Conservation (phyloP, 345 rosid species). For the Sisymbrium irio region DNA sequence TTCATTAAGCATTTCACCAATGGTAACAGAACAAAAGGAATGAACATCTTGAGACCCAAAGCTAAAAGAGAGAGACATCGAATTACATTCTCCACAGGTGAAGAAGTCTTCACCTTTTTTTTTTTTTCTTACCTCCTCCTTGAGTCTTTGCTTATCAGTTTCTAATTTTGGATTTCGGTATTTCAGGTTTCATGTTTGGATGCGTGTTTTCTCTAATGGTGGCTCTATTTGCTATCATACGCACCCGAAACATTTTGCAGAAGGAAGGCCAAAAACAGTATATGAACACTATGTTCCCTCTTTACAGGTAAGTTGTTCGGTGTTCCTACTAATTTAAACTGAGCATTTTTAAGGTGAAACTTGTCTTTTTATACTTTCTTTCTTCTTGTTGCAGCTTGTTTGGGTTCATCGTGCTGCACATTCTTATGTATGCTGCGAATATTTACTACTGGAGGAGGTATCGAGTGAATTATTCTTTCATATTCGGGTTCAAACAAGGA, state of each 20-base stretch:
- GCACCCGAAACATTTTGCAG: slow-evolving; percentile 38
- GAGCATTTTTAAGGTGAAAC: background rate
- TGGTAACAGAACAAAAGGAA: slow-evolving; percentile 58
- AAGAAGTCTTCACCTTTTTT: background rate
- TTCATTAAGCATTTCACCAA: slow-evolving; percentile 67
- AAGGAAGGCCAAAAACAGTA: slow-evolving; percentile 34
- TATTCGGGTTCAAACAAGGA: slow-evolving; percentile 50
- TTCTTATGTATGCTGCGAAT: slow-evolving; percentile 45
- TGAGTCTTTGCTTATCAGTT: background rate
- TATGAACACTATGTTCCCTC: slow-evolving; percentile 64
- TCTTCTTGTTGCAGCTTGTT: slow-evolving; percentile 39
- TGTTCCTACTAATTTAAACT: background rate
- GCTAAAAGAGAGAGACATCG: slow-evolving; percentile 59
- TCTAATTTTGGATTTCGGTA: background rate
- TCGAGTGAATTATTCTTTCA: slow-evolving; percentile 51
- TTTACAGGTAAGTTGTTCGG: slow-evolving; percentile 53
- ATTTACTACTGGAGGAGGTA: slow-evolving; percentile 48
- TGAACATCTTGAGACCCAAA: slow-evolving; percentile 57
- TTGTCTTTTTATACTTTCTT: background rate
- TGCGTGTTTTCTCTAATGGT: slow-evolving; percentile 47
- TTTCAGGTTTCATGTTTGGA: slow-evolving; percentile 59
- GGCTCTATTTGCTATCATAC: slow-evolving; percentile 43
- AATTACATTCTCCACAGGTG: slow-evolving; percentile 56
- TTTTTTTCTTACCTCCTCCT: background rate
- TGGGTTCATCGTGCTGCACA: slow-evolving; percentile 51